Evolutionary conservation across 768 basidiomycete species (phyloP), one percentile per base, ranked within the genome.

Genomic region (Pisolithus orientalis): DNA sequence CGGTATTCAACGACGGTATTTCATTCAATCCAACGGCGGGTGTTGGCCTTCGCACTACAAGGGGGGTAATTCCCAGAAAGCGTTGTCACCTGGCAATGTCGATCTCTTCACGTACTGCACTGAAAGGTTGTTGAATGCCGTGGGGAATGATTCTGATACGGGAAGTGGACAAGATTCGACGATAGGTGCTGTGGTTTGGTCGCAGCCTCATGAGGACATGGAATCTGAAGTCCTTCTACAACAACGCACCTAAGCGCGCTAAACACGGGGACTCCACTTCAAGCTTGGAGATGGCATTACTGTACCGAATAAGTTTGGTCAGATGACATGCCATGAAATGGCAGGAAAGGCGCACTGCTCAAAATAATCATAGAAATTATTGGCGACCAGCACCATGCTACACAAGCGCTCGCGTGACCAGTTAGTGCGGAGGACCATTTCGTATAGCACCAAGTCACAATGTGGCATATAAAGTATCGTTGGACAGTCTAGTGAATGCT

Each of bases 381-480:
- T 90, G 51, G 80, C 84, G 54, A 90, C 60, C 49, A 90, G 70
- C 49, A 87, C 59, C 24, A 83, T 60, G 53, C 69, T 71, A 52
- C 70, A 61, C 48, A 87, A 65, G 21, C 68, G 67, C 28, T 71
- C 71, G 28, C 53, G 61, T 44, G 71, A 67, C 83, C 84, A 85
- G 62, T 87, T 88, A 11, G 75, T 74, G 52, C 75, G 74, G 51
- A 90, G 66, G 43, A 88, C 61, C 57, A 69, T 74, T 62, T 90
- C 85, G 64, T 89, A 87, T 27, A 90, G 73, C 54, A 75, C 75
- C 65, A 85, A 62, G 61, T 87, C 85, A 63, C 88, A 89, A 65
- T 90, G 87, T 21, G 86, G 87, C 85, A 89, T 87, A 69, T 80
- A 88, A 50, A 83, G 71, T 50, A 90, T 71, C 44, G 85, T 87